Percentiles rank a stretch among this genome's conserved stretches.
Conservation (phyloP, 495 filamentous ascomycete genomes). For the Venustampulla echinocandica region DNA sequence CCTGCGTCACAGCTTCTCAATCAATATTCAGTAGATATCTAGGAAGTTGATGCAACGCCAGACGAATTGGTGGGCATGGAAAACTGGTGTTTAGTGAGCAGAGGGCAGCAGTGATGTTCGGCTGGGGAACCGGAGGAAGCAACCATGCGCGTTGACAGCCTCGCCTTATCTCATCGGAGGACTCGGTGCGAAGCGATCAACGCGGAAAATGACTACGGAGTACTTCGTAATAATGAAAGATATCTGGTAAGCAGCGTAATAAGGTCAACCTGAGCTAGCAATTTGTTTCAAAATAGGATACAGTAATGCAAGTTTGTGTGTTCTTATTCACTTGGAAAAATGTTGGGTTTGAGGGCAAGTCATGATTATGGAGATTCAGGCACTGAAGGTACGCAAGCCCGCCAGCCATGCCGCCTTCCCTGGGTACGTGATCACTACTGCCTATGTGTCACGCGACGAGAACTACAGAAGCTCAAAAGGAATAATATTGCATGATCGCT, state of each 20-base stretch:
- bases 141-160: neutral
- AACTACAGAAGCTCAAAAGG: too few species aligned
- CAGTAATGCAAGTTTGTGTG: too few species aligned
- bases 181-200: neutral
- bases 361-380: too few species aligned
- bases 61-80: neutral
- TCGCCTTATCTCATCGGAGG: neutral
- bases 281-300: too few species aligned
- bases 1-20: conserved; percentile 1
- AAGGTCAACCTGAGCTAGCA: neutral
- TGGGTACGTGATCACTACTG: neutral
- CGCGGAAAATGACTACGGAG: too few species aligned
- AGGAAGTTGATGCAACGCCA: neutral
- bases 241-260: too few species aligned
- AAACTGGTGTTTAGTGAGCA: too few species aligned
- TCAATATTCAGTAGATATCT: conserved; percentile 4
- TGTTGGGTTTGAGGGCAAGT: too few species aligned
- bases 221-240: too few species aligned
- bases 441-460: neutral
- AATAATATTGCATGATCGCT: too few species aligned
- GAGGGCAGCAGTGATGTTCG: conserved; percentile 9
- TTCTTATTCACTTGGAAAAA: too few species aligned
- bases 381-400: neutral
- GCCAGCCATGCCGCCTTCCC: neutral
- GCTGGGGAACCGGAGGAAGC: neutral